Conservation (phyloP, 768 basidiomycete genomes). For the Pulveroboletus sp. region DNA sequence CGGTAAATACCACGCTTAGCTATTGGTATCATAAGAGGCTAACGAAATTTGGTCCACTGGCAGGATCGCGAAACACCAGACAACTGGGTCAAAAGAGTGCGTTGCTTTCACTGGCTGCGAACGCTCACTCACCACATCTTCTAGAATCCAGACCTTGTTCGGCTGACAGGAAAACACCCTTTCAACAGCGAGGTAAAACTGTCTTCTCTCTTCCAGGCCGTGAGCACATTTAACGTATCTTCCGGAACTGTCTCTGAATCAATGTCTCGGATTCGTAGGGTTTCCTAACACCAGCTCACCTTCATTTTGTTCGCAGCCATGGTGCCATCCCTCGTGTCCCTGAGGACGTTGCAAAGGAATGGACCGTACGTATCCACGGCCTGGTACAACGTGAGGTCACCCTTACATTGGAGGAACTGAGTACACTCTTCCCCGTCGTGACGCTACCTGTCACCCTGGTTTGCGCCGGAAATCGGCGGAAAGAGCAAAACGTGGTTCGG, state of each 20-base stretch:
- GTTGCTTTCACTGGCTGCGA: background rate
- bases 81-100: conserved; percentile 38
- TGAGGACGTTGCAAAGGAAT: conserved; percentile 34
- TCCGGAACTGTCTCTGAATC: background rate
- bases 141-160: conserved; percentile 41
- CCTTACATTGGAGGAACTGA: conserved; percentile 46
- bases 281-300: conserved; percentile 52
- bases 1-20: conserved; percentile 12
- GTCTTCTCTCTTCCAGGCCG: conserved; percentile 39
- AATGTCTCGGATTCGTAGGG: conserved; percentile 37
- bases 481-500: conserved; percentile 61
- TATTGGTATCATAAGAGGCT: background rate
- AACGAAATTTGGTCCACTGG: background rate
- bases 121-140: background rate
- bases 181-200: conserved; percentile 58
- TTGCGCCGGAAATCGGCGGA: conserved; percentile 64
- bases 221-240: conserved; percentile 12
- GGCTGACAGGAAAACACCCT: conserved; percentile 59
- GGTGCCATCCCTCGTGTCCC: conserved; percentile 53
- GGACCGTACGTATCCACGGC: conserved; percentile 43
- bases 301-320: conserved; percentile 61
- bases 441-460: conserved; percentile 61
- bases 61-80: conserved; percentile 39
- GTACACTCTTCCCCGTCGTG: conserved; percentile 46
- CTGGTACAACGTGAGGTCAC: conserved; percentile 35